Percentiles rank a stretch among this genome's conserved stretches.
Conservation (phyloP, 148 eudicot species). For the Oxyria digyna region DNA sequence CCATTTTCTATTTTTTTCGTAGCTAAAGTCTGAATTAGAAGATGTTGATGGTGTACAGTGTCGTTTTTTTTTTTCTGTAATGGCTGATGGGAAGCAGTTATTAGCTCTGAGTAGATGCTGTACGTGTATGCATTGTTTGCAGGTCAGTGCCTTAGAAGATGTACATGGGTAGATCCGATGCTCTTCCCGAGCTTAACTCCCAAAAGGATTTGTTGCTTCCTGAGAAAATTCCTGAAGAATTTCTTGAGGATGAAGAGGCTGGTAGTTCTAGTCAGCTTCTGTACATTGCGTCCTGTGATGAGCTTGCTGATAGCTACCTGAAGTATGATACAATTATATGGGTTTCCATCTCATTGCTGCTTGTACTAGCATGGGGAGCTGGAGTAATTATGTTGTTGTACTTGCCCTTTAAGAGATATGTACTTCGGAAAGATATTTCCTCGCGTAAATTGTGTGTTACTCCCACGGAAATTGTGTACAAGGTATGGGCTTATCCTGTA, state of each 20-base stretch:
- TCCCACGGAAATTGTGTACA: constrained; percentile 54
- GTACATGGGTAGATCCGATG: constrained; percentile 53
- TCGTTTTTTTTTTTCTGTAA: background rate
- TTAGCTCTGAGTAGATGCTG: background rate
- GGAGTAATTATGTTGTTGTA: constrained; percentile 69
- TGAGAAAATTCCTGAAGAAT: constrained; percentile 24
- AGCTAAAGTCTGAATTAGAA: background rate
- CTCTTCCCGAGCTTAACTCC: constrained; percentile 30
- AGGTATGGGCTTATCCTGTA: constrained; percentile 25
- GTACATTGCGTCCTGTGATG: constrained; percentile 72
- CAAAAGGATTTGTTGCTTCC: constrained; percentile 36
- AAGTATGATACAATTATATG: constrained; percentile 75
- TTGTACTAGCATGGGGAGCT: constrained; percentile 88
- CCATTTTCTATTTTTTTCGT: background rate
- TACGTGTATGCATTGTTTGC: background rate
- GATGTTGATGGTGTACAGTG: too few relatives aligned
- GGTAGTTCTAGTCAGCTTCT: constrained; percentile 31
- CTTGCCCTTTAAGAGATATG: constrained; percentile 61
- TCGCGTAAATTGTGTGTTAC: constrained; percentile 75
- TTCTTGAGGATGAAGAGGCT: constrained; percentile 42
- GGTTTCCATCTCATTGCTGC: constrained; percentile 59
- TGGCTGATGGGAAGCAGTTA: background rate
- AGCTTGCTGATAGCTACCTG: constrained; percentile 40
- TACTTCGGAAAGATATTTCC: constrained; percentile 61
- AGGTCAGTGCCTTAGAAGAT: constrained; percentile 22